Percentiles rank a stretch among this genome's conserved stretches.
Conservation (phyloP, 2,329 filamentous ascomycete species). For the Dothideomycetidae sp. region DNA sequence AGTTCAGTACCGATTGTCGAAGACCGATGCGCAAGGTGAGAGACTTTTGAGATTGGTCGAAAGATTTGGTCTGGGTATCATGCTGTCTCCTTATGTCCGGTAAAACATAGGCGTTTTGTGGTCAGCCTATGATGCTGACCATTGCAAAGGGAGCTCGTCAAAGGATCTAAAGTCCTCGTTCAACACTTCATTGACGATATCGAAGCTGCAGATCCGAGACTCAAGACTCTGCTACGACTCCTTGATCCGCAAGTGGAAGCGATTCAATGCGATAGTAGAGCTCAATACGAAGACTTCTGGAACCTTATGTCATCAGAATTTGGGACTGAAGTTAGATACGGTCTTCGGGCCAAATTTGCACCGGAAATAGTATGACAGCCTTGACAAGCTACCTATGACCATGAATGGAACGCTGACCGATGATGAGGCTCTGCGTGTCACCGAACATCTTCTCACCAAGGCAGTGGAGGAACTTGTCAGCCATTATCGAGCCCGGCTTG, state of each 20-base stretch:
- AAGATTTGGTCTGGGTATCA: background rate
- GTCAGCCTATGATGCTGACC: background rate
- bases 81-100: background rate
- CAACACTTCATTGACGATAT: background rate
- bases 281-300: background rate
- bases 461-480: background rate
- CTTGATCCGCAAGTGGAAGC: background rate
- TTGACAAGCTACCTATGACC: too few relatives aligned
- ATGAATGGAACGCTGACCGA: too few relatives aligned
- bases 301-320: background rate
- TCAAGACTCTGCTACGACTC: background rate
- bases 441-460: background rate
- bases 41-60: background rate
- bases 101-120: background rate
- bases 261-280: background rate
- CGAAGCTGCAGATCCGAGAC: background rate
- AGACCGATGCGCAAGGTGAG: background rate
- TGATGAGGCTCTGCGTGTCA: background rate
- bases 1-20: background rate
- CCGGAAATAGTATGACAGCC: too few relatives aligned
- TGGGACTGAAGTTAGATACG: background rate
- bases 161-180: background rate
- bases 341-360: background rate
- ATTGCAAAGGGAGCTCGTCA: background rate
- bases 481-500: background rate